A percentile compares a stretch with the other conserved stretches of the same genome.
These are phyloP conservation scores for Hymenoscyphus repandus DNA, from an alignment of 2,329 filamentous ascomycete genomes.

Conservation along the genomic window DNA sequence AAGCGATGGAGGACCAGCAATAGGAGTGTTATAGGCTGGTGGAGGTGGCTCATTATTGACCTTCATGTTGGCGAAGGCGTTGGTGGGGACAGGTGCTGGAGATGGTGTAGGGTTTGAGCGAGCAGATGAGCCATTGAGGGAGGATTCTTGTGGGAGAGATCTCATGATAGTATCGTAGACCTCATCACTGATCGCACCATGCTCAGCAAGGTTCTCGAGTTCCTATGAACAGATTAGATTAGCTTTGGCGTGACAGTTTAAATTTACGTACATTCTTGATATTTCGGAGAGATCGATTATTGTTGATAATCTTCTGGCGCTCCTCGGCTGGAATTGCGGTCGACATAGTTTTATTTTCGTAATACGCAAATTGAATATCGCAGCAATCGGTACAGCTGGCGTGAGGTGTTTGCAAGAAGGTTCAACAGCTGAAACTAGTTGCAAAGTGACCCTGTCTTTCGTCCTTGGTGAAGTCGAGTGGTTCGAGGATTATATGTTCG, in stretches of 20 bases:
- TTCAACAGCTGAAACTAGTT: conserved; percentile 8
- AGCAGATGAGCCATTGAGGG: conserved; percentile 36
- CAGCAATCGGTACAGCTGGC: conserved; percentile 23
- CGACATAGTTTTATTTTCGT: conserved; percentile 26
- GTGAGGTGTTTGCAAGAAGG: conserved; percentile 10
- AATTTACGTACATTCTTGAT: conserved; percentile 31
- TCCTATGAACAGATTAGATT: conserved; percentile 52
- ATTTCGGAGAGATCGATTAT: conserved; percentile 30
- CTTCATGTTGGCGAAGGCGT: conserved; percentile 18
- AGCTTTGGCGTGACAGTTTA: background rate
- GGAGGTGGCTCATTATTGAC: conserved; percentile 18
- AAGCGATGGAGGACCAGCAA: conserved; percentile 36
- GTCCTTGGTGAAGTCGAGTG: conserved; percentile 15
- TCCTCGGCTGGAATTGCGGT: conserved; percentile 27
- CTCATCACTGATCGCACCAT: conserved; percentile 68
- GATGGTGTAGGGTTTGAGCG: conserved; percentile 30
- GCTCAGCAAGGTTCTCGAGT: conserved; percentile 82
- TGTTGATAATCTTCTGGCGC: conserved; percentile 30
- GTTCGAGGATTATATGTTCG: background rate
- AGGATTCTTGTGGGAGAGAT: conserved; percentile 68
- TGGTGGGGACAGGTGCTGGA: conserved; percentile 29
- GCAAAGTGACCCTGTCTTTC: conserved; percentile 14
- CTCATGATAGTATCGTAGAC: conserved; percentile 70
- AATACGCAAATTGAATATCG: conserved; percentile 20
- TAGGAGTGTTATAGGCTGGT: conserved; percentile 19